Evolutionary conservation across 2,329 filamentous ascomycete species (phyloP).

Genomic region (Decorospora gaudefroyi): DNA sequence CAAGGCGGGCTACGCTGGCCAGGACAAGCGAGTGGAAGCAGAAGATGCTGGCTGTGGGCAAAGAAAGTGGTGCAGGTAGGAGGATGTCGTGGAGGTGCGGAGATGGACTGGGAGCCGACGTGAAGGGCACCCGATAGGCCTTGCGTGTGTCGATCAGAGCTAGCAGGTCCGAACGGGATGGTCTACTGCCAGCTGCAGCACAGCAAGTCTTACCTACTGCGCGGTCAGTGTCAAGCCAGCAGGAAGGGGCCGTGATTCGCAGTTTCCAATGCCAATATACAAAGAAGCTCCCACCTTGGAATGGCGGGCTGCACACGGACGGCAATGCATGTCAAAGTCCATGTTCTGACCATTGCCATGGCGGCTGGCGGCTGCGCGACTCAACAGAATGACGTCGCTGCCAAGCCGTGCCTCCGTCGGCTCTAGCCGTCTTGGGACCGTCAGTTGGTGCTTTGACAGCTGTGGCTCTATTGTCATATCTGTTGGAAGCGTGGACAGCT

Average conservation of each 20-base stretch:
- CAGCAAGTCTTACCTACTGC: neutral
- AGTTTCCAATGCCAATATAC: constrained; percentile 1
- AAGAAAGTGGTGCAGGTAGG: constrained; percentile 16
- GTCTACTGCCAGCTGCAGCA: constrained; percentile 2
- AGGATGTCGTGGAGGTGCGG: constrained; percentile 7
- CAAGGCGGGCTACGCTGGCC: constrained; percentile 20
- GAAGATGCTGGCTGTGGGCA: constrained; percentile 20
- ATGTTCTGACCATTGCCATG: too few relatives aligned
- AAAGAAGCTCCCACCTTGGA: too few relatives aligned
- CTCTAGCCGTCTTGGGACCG: constrained; percentile 10
- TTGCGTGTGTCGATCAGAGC: constrained; percentile 11
- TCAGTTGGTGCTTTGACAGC: neutral
- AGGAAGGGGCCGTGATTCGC: constrained; percentile 7
- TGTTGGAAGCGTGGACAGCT: neutral
- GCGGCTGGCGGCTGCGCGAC: constrained; percentile 8
- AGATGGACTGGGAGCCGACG: constrained; percentile 11
- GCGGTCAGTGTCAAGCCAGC: neutral
- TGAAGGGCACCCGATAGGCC: constrained; percentile 15
- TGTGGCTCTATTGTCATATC: neutral
- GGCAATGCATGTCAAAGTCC: constrained; percentile 2
- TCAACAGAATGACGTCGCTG: constrained; percentile 20
- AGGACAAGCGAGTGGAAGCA: constrained; percentile 30
- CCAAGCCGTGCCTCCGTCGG: constrained; percentile 10
- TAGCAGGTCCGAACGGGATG: constrained; percentile 17
- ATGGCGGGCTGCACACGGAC: constrained; percentile 5